Conservation (phyloP, 2,329 filamentous ascomycete genomes). For the Pseudogymnoascus sp. region DNA sequence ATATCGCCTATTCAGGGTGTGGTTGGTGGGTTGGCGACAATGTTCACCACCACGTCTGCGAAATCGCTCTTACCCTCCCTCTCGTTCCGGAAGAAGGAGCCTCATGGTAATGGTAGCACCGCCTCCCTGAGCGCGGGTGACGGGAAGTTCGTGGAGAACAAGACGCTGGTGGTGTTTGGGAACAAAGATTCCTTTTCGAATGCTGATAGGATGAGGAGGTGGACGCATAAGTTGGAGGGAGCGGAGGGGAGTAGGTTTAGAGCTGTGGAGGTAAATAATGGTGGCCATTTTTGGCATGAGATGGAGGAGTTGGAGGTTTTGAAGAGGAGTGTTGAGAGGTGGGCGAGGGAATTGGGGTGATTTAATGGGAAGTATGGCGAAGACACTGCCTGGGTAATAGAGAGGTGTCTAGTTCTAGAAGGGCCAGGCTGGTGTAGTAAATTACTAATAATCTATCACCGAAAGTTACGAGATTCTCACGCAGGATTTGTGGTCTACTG, state of each 20-base stretch:
- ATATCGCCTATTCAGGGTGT: slow-evolving; percentile 59
- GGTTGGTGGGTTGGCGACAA: slow-evolving; percentile 53
- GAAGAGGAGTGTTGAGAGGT: neutral
- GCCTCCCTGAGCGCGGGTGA: slow-evolving; percentile 30
- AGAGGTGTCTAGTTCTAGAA: neutral
- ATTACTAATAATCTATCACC: neutral
- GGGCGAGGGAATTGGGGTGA: neutral
- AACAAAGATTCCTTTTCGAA: slow-evolving; percentile 67
- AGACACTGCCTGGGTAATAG: neutral
- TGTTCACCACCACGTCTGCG: slow-evolving; percentile 29
- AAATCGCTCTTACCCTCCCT: slow-evolving; percentile 22
- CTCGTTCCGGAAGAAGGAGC: slow-evolving; percentile 10
- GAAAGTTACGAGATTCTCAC: neutral
- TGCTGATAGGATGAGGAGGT: slow-evolving; percentile 54
- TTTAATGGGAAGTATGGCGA: neutral
- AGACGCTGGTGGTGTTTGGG: slow-evolving; percentile 66
- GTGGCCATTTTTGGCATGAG: slow-evolving; percentile 45
- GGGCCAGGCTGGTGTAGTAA: neutral
- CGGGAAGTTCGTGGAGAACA: slow-evolving; percentile 48
- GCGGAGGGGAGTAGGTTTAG: slow-evolving; percentile 26
- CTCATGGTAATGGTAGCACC: slow-evolving; percentile 25
- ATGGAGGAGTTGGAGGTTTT: slow-evolving; percentile 9
- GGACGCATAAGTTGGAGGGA: slow-evolving; percentile 48
- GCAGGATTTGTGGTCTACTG: neutral
- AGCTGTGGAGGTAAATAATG: slow-evolving; percentile 38